Evolutionary conservation across 371 early-diverging fungal species (phyloP).

Genomic region (Umbelopsis sp.): DNA sequence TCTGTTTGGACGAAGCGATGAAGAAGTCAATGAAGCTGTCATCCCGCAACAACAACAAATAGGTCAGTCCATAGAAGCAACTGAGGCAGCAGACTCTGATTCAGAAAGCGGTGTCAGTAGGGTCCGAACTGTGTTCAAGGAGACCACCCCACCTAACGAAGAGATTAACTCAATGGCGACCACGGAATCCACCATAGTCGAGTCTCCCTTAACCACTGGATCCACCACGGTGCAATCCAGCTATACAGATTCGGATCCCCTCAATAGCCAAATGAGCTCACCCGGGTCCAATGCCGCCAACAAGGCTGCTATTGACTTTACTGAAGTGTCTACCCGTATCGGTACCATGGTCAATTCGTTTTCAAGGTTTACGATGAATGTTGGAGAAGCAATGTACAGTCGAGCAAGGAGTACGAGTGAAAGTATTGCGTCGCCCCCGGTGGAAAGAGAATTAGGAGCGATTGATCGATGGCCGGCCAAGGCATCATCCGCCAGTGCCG

Average conservation of each 20-base stretch:
- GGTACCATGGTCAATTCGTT: slow-evolving; percentile 19
- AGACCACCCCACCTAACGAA: background rate
- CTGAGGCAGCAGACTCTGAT: background rate
- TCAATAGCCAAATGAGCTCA: background rate
- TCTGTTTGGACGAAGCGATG: slow-evolving; percentile 63
- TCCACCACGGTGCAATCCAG: slow-evolving; percentile 10
- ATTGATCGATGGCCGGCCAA: background rate
- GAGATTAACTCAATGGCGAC: background rate
- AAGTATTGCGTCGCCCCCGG: background rate
- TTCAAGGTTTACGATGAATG: slow-evolving; percentile 20
- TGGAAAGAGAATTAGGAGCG: slow-evolving; percentile 10
- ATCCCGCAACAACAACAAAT: slow-evolving; percentile 17
- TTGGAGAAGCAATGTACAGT: slow-evolving; percentile 22
- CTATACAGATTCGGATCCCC: background rate
- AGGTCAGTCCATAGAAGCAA: background rate
- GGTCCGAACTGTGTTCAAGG: background rate
- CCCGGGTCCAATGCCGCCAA: too few relatives aligned
- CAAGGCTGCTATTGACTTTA: background rate
- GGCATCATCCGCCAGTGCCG: background rate
- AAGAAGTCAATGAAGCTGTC: slow-evolving; percentile 56
- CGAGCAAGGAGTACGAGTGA: slow-evolving; percentile 13
- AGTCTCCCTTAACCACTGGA: background rate
- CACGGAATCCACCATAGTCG: background rate
- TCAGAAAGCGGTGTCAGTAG: background rate
- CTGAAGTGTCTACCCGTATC: slow-evolving; percentile 1